A percentile compares a stretch with the other conserved stretches of the same genome.
Evolutionary conservation across 306 rosid species (phyloP).

Genomic region (Vigna nakashimae): DNA sequence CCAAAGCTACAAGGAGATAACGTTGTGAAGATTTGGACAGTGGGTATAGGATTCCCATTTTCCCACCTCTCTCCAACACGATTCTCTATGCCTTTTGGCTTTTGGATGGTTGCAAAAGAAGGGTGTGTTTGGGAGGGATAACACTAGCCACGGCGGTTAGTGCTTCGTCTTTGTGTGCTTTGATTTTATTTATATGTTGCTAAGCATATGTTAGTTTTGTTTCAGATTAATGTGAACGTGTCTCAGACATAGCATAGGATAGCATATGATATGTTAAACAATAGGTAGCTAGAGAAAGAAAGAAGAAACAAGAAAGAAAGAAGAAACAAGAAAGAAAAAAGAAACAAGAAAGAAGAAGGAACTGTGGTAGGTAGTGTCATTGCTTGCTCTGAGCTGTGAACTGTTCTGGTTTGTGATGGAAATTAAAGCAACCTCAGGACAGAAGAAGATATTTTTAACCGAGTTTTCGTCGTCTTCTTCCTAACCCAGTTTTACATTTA

Average conservation of each 20-base stretch:
- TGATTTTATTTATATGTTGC: slow-evolving; percentile 48
- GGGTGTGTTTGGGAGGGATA: slow-evolving; percentile 25
- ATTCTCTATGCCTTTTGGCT: slow-evolving; percentile 66
- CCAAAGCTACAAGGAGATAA: slow-evolving; percentile 76
- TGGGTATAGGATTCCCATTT: slow-evolving; percentile 60
- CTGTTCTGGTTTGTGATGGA: not conserved
- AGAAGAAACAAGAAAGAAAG: not conserved
- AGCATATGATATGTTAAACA: slow-evolving; percentile 11
- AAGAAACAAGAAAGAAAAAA: too few species aligned
- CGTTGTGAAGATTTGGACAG: slow-evolving; percentile 84
- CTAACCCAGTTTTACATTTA: not conserved
- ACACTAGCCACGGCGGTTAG: slow-evolving; percentile 59
- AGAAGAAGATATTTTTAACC: not conserved
- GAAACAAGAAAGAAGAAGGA: not conserved
- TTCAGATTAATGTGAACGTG: not conserved
- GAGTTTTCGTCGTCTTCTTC: slow-evolving; percentile 1
- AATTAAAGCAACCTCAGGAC: not conserved
- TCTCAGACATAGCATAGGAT: not conserved
- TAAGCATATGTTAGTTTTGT: slow-evolving; percentile 8
- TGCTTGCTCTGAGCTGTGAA: not conserved
- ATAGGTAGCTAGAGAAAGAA: not conserved
- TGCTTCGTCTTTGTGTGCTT: slow-evolving; percentile 58
- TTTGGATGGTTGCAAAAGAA: slow-evolving; percentile 68
- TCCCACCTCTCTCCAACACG: slow-evolving; percentile 54
- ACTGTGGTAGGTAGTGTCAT: slow-evolving; percentile 29